Conservation (phyloP, 805 yeast species). For the Danielia oregonensis region DNA sequence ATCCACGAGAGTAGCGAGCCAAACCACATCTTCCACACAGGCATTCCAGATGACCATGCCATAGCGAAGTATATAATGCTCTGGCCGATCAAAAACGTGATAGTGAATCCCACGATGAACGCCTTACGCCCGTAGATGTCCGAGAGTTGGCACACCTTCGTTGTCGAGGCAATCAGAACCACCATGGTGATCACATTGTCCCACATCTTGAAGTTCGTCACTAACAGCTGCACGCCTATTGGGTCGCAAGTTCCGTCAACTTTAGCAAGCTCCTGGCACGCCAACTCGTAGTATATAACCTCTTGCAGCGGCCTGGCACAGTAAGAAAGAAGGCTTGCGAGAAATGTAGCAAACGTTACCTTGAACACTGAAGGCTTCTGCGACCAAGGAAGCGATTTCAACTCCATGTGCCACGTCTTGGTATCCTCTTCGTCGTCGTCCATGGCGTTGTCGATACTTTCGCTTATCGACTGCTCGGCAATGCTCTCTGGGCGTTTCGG, state of each 20-base stretch:
- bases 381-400: neutral
- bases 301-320: neutral
- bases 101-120: conserved; percentile 3
- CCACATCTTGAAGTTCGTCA: conserved; percentile 7
- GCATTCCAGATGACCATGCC: neutral
- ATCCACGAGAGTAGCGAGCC: conserved; percentile 1
- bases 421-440: conserved; percentile 1
- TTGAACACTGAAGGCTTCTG: conserved; percentile 1
- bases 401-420: neutral
- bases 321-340: neutral
- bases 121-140: conserved; percentile 9
- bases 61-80: neutral
- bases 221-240: conserved; percentile 4
- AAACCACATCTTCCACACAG: conserved; percentile 1
- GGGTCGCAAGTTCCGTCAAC: too few relatives aligned
- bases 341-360: neutral
- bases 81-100: neutral
- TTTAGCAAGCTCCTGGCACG: conserved; percentile 4
- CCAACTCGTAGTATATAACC: conserved; percentile 1
- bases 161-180: conserved; percentile 4
- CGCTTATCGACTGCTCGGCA: too few relatives aligned
- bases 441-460: too few relatives aligned
- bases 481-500: too few relatives aligned
- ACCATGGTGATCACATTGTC: conserved; percentile 1
- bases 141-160: conserved; percentile 7